phyloP scores from a whole-genome alignment of 495 filamentous ascomycete genomes.

The Saxophila tyrrhenica region DNA sequence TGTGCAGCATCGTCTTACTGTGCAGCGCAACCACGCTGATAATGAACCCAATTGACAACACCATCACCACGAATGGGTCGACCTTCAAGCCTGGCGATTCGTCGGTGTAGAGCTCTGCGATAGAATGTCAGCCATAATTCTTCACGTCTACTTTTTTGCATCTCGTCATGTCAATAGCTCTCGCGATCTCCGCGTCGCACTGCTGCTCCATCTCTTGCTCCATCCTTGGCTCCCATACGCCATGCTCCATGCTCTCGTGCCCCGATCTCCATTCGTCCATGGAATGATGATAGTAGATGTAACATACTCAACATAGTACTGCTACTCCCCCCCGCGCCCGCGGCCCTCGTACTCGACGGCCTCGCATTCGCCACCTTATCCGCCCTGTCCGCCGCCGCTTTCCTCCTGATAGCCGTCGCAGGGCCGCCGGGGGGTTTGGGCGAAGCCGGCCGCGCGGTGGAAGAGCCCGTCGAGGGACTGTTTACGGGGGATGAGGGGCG shows the following conservation, averaged over 20 bases:
- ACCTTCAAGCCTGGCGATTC: conserved; percentile 94
- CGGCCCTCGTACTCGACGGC: conserved; percentile 80
- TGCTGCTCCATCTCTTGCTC: no score
- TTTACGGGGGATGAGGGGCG: conserved; percentile 52
- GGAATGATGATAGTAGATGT: background rate
- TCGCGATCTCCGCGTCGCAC: background rate
- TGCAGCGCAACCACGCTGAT: conserved; percentile 96
- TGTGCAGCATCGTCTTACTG: conserved; percentile 44
- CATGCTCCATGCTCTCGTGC: background rate
- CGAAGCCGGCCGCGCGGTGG: conserved; percentile 65
- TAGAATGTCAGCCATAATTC: conserved; percentile 14
- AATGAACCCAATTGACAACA: conserved; percentile 91
- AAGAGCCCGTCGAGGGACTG: conserved; percentile 43
- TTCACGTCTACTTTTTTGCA: no score
- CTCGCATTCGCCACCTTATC: conserved; percentile 85
- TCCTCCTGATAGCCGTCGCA: conserved; percentile 83
- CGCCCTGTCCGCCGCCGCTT: conserved; percentile 90
- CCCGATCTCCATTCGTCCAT: background rate
- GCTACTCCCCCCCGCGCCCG: conserved; percentile 88
- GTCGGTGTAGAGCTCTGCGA: conserved; percentile 83
- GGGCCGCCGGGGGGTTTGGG: conserved; percentile 88
- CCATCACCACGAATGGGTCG: conserved; percentile 91
- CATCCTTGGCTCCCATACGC: no score
- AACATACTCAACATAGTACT: conserved; percentile 91
- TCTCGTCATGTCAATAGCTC: background rate